Evolutionary conservation across 2,329 filamentous ascomycete species (phyloP).

Genomic region (Leptosphaerulina australis): DNA sequence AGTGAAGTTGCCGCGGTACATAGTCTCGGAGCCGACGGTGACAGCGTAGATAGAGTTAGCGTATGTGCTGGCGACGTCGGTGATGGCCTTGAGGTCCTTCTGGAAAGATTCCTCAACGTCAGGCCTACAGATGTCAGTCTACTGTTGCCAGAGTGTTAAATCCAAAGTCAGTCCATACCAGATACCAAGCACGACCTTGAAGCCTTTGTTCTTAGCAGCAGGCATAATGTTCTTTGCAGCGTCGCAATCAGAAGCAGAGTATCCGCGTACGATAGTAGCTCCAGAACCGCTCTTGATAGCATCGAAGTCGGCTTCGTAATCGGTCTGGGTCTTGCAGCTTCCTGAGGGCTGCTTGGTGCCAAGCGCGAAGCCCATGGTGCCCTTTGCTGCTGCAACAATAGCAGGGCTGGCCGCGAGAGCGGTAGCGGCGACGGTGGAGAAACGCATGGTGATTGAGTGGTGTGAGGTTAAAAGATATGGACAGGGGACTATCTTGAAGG

Average conservation of each 20-base stretch:
- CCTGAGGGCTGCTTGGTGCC: slow-evolving; percentile 66
- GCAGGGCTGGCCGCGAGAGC: slow-evolving; percentile 51
- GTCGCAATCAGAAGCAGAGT: slow-evolving; percentile 70
- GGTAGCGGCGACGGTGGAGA: slow-evolving; percentile 41
- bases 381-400: slow-evolving; percentile 57
- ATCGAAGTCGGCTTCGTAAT: slow-evolving; percentile 71
- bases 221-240: slow-evolving; percentile 67
- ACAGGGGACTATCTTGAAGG: slow-evolving; percentile 2
- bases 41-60: slow-evolving; percentile 68
- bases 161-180: slow-evolving; percentile 58
- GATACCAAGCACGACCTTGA: slow-evolving; percentile 72
- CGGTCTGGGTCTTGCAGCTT: slow-evolving; percentile 65
- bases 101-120: slow-evolving; percentile 67
- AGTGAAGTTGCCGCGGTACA: slow-evolving; percentile 72
- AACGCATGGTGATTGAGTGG: slow-evolving; percentile 40
- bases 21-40: slow-evolving; percentile 72
- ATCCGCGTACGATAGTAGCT: slow-evolving; percentile 66
- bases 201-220: slow-evolving; percentile 67
- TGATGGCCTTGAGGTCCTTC: slow-evolving; percentile 65
- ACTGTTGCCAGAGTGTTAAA: not conserved
- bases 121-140: slow-evolving; percentile 54
- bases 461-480: slow-evolving; percentile 3
- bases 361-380: slow-evolving; percentile 68
- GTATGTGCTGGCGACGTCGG: slow-evolving; percentile 55
- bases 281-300: slow-evolving; percentile 60